Percentiles rank a stretch among this genome's conserved stretches.
Evolutionary conservation across 306 rosid species (phyloP).

Genomic region (Echinosophora koreensis): DNA sequence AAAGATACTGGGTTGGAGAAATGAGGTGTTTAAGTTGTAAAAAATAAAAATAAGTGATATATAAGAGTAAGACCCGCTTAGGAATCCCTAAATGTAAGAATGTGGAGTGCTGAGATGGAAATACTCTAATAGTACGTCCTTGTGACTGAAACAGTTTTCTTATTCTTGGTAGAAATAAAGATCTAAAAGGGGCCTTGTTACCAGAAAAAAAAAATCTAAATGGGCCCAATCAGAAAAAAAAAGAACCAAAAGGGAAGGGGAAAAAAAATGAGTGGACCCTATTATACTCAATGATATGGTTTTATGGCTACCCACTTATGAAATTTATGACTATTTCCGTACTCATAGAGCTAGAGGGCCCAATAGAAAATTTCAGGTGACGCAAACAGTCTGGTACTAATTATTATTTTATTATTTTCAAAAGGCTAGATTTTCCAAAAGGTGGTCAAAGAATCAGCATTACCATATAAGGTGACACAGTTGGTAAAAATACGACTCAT

Average conservation of each 20-base stretch:
- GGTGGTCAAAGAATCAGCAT: slow-evolving; percentile 34
- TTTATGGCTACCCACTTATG: slow-evolving; percentile 45
- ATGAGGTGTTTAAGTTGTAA: no score
- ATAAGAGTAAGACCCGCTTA: no score
- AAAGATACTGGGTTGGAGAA: no score
- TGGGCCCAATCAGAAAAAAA: no score
- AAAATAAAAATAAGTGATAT: no score
- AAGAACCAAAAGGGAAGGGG: no score
- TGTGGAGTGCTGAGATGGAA: no score
- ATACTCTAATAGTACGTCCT: no score
- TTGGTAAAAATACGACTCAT: no score
- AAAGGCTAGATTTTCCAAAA: slow-evolving; percentile 14
- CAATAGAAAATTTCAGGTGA: slow-evolving; percentile 14
- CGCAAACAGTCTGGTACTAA: not conserved
- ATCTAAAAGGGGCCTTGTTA: not conserved
- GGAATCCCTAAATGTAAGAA: no score
- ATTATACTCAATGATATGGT: slow-evolving; percentile 18
- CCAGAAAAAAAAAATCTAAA: not conserved
- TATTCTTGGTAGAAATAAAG: not conserved
- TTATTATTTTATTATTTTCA: not conserved
- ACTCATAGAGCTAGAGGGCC: slow-evolving; percentile 11
- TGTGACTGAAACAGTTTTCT: no score
- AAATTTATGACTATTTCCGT: not conserved
- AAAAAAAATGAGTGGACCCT: slow-evolving; percentile 35
- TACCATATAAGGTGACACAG: no score